Conservation (phyloP, 2,329 filamentous ascomycete species). For the Clonostachys sp. region DNA sequence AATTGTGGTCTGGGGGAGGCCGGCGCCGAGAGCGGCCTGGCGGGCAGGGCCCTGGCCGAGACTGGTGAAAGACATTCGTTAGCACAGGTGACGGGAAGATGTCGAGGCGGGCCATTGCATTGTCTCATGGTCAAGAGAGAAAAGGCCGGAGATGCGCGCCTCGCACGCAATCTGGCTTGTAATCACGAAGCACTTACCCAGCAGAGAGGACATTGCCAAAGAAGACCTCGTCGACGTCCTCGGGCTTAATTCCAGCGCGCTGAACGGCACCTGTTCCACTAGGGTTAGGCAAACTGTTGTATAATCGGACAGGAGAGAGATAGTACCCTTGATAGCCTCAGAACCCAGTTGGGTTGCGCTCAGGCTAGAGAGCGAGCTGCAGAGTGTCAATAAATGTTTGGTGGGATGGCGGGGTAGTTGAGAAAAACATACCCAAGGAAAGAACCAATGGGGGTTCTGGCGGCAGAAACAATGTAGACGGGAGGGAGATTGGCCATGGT, state of each 20-base stretch:
- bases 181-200: slow-evolving; percentile 55
- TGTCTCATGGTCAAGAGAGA: not conserved
- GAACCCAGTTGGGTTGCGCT: slow-evolving; percentile 83
- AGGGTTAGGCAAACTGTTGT: slow-evolving; percentile 6
- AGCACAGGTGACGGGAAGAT: not conserved
- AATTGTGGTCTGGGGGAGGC: slow-evolving; percentile 73
- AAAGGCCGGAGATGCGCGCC: not conserved
- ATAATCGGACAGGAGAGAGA: not conserved
- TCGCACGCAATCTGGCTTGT: no score
- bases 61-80: slow-evolving; percentile 52
- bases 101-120: not conserved
- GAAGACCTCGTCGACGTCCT: slow-evolving; percentile 93
- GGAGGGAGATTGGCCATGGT: slow-evolving; percentile 76
- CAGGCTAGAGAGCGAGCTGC: slow-evolving; percentile 81
- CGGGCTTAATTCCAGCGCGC: slow-evolving; percentile 80
- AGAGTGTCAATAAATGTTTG: slow-evolving; percentile 4
- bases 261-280: slow-evolving; percentile 63
- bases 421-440: slow-evolving; percentile 72
- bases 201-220: slow-evolving; percentile 98
- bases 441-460: slow-evolving; percentile 85
- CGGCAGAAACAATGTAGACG: slow-evolving; percentile 93
- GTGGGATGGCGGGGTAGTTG: slow-evolving; percentile 2
- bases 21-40: slow-evolving; percentile 87
- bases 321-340: slow-evolving; percentile 84
- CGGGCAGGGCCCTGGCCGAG: slow-evolving; percentile 94